Evolutionary conservation across 1,139 yeast genomes (phyloP).

Genomic region (Sugiyamaella neomexicana): DNA sequence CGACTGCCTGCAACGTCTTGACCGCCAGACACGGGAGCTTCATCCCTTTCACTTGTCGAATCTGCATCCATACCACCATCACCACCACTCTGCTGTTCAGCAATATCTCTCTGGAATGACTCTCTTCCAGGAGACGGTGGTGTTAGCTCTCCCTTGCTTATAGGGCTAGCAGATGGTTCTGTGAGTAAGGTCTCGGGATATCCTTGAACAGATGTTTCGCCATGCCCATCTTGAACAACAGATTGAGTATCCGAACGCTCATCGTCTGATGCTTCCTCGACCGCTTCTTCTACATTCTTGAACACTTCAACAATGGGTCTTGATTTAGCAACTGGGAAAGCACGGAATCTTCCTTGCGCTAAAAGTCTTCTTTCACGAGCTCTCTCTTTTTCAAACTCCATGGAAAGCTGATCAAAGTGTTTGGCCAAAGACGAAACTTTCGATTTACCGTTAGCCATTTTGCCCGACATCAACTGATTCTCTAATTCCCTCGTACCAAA

Average conservation of each 20-base stretch:
- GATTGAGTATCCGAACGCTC: slow-evolving; percentile 27
- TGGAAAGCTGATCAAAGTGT: slow-evolving; percentile 78
- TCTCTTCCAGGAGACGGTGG: neutral
- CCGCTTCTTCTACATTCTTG: slow-evolving; percentile 87
- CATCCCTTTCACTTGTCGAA: too few species aligned
- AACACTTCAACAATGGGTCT: slow-evolving; percentile 91
- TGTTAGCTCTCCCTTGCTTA: too few species aligned
- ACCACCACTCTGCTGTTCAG: neutral
- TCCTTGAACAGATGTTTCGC: too few species aligned
- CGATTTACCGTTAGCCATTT: slow-evolving; percentile 20
- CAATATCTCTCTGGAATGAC: neutral
- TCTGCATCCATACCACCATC: neutral
- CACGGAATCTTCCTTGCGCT: slow-evolving; percentile 63
- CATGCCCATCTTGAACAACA: too few species aligned
- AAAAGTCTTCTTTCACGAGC: slow-evolving; percentile 71
- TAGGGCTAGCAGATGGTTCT: too few species aligned
- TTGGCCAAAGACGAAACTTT: slow-evolving; percentile 44
- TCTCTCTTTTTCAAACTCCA: slow-evolving; percentile 85
- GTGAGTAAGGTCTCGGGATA: too few species aligned
- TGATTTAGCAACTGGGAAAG: slow-evolving; percentile 72
- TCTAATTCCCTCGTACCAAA: slow-evolving; percentile 39
- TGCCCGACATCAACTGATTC: slow-evolving; percentile 31
- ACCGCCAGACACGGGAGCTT: too few species aligned
- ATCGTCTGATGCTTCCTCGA: slow-evolving; percentile 69
- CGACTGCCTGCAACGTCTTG: slow-evolving; percentile 7